Percentiles rank a stretch among this genome's conserved stretches.
Conservation (phyloP, 192 early-diverging fungal species). For the Linnemannia exigua region DNA sequence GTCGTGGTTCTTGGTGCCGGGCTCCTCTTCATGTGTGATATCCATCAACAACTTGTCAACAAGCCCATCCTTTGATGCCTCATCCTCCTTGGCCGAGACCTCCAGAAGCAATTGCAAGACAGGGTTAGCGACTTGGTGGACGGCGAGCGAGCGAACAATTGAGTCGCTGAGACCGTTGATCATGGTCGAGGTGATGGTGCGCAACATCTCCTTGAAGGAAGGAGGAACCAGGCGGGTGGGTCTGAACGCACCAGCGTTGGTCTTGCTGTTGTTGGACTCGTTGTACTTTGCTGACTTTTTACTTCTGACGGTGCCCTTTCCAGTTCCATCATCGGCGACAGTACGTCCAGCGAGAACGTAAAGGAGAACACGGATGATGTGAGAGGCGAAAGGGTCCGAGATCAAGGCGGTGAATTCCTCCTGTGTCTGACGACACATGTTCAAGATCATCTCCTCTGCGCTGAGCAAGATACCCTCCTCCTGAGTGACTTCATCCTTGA, state of each 20-base stretch:
- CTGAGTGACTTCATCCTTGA: conserved; percentile 33
- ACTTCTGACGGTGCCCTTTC: conserved; percentile 72
- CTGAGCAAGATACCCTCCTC: conserved; percentile 72
- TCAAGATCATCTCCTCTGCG: conserved; percentile 74
- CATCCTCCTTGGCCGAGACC: conserved; percentile 55
- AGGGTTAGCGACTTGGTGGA: conserved; percentile 82
- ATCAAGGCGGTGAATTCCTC: conserved; percentile 72
- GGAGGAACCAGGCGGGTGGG: conserved; percentile 70
- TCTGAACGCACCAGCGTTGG: conserved; percentile 37
- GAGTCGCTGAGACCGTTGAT: conserved; percentile 64
- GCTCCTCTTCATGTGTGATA: conserved; percentile 63
- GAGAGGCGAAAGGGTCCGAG: conserved; percentile 81
- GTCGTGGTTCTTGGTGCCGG: conserved; percentile 53
- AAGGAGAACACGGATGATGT: conserved; percentile 79
- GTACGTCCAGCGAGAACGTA: conserved; percentile 76
- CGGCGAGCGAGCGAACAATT: conserved; percentile 69
- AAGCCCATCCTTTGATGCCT: conserved; percentile 60
- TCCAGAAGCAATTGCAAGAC: conserved; percentile 76
- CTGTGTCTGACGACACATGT: conserved; percentile 67
- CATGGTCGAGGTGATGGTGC: conserved; percentile 64
- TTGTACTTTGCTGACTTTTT: conserved; percentile 80
- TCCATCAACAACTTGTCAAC: conserved; percentile 72
- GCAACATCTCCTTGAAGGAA: conserved; percentile 72
- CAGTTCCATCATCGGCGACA: conserved; percentile 63
- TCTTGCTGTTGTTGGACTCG: conserved; percentile 65